Evolutionary conservation across 768 basidiomycete genomes (phyloP).

Genomic region (Tricholoma matsutake): DNA sequence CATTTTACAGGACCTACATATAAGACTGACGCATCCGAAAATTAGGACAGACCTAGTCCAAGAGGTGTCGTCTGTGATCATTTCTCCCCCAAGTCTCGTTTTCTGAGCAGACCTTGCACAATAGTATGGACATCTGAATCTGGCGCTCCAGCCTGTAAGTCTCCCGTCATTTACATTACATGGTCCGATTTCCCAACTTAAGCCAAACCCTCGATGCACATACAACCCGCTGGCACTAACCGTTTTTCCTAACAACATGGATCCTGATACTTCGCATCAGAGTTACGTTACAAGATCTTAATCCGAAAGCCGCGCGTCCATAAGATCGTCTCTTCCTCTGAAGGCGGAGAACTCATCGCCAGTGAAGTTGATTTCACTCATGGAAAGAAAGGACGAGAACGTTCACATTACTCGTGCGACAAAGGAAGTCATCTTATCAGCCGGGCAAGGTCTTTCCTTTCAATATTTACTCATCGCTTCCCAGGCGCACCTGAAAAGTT

Average conservation of each 20-base stretch:
- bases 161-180: neutral
- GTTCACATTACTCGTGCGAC: neutral
- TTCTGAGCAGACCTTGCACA: neutral
- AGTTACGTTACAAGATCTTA: neutral
- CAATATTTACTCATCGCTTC: neutral
- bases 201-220: neutral
- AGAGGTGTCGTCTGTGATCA: neutral
- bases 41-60: neutral
- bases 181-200: neutral
- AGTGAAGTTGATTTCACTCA: slow-evolving; percentile 4
- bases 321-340: slow-evolving; percentile 1
- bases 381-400: neutral
- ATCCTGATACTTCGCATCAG: neutral
- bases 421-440: slow-evolving; percentile 7
- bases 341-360: neutral
- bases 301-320: slow-evolving; percentile 1
- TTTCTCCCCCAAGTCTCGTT: neutral
- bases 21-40: neutral
- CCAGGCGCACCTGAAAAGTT: neutral
- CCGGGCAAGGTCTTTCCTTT: neutral
- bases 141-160: neutral
- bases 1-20: neutral
- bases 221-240: neutral
- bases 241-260: neutral
- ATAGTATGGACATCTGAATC: neutral